phyloP scores from a whole-genome alignment of 179 eudicot species.

The Spergularia azorica region DNA sequence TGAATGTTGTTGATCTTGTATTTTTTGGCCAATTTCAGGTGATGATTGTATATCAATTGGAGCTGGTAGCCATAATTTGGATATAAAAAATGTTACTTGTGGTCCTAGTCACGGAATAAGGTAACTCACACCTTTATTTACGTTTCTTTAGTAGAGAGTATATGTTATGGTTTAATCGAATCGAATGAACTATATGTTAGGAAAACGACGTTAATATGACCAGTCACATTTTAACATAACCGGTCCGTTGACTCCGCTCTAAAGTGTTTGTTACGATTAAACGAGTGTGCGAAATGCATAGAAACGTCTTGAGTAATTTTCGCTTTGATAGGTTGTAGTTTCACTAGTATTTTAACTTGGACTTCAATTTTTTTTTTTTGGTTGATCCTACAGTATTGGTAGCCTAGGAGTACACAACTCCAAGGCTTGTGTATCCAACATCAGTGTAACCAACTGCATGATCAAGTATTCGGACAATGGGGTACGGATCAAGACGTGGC shows the following conservation, averaged over 20 bases:
- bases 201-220: background rate
- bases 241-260: too few species aligned
- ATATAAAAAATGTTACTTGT: conserved; percentile 73
- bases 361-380: background rate
- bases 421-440: conserved; percentile 70
- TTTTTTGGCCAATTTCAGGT: conserved; percentile 40
- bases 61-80: conserved; percentile 67
- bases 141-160: too few species aligned
- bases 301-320: too few species aligned
- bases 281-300: too few species aligned
- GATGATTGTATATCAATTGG: conserved; percentile 94
- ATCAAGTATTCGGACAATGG: conserved; percentile 73
- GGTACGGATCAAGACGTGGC: conserved; percentile 93
- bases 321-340: background rate
- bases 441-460: conserved; percentile 57
- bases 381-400: conserved; percentile 60
- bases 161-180: background rate
- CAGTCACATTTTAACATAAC: background rate
- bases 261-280: too few species aligned
- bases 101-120: conserved; percentile 96
- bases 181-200: background rate
- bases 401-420: conserved; percentile 74
- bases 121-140: conserved; percentile 30
- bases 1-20: background rate
- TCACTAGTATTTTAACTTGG: background rate